Evolutionary conservation across 176 grass and related monocot species (phyloP), one percentile per base, ranked within the genome.

Genomic region (Themeda triandra): DNA sequence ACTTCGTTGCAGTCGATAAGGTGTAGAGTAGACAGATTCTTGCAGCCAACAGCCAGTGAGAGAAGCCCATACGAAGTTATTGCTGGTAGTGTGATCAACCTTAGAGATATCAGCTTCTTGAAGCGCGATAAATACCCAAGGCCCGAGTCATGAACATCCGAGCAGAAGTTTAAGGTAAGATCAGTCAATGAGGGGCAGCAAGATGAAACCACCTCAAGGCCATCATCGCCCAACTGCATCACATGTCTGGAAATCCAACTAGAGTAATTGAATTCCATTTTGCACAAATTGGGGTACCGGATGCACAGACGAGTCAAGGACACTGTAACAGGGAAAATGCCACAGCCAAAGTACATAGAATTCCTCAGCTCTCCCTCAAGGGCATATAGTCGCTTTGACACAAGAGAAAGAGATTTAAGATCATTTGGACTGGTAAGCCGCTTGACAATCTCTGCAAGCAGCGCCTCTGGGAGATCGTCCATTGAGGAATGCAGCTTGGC

Each of bases 11-110:
- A 92, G 11, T 64, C 41, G 7, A 89, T 84, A 71, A 92, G 85
- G 58, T 81, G 84, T 36, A 89, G 70, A 6, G 67, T 36, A 41
- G 84, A 89, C 18, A 92, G 78, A 66, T 56, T 89, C 81, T 87
- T 92, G 58, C 91, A 92, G 76, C 87, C 91, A n/a, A 84, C 76
- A 75, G 64, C 87, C 23, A 92, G 35, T 13, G 87, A 89, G 48
- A 92, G 80, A 84, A 89, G 78, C 10, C 91, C 91, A 33, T 23
- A 66, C 59, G 87, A 92, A 82, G 62, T 90, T 40, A 92, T 69
- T 13, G 63, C 48, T 1, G 75, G 91, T 19, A 77, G 33, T 54
- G 66, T 81, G 74, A 82, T 92, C 45, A 92, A 62, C 84, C 83
- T 79, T 18, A 89, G 73, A 25, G 84, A 90, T 18, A 41, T 87